Evolutionary conservation across 257 asterid species (phyloP).

Genomic region (Linderniella brevidens): DNA sequence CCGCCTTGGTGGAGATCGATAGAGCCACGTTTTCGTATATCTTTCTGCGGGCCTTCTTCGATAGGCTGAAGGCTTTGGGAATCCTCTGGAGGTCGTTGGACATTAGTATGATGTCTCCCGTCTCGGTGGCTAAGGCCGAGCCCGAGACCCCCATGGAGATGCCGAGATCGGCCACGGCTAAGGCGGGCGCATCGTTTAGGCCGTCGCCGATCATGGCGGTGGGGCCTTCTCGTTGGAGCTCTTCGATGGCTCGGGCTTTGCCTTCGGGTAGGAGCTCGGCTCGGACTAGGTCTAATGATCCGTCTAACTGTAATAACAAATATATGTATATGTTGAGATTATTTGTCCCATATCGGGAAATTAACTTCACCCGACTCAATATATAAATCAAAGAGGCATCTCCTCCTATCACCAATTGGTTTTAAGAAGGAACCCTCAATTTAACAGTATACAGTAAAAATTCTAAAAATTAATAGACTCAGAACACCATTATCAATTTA

Average conservation of each 20-base stretch:
- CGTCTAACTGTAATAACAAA: slow-evolving; percentile 50
- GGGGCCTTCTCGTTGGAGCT: slow-evolving; percentile 37
- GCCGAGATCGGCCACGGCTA: slow-evolving; percentile 68
- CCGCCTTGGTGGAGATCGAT: slow-evolving; percentile 38
- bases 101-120: slow-evolving; percentile 60
- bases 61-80: slow-evolving; percentile 35
- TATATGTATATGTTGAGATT: too few species aligned
- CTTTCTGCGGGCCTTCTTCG: slow-evolving; percentile 35
- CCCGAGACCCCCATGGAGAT: slow-evolving; percentile 90
- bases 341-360: too few species aligned
- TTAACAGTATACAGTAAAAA: too few species aligned
- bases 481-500: too few species aligned
- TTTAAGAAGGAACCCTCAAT: too few species aligned
- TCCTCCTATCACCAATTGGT: too few species aligned
- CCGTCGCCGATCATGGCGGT: slow-evolving; percentile 92
- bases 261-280: slow-evolving; percentile 74
- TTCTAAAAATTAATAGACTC: too few species aligned
- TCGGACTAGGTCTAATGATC: slow-evolving; percentile 33
- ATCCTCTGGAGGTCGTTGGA: slow-evolving; percentile 63
- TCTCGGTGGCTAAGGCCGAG: slow-evolving; percentile 66
- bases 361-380: too few species aligned
- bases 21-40: slow-evolving; percentile 46
- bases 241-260: slow-evolving; percentile 36
- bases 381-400: too few species aligned
- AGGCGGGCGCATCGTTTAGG: slow-evolving; percentile 73